Evolutionary conservation across 108 stramenopile species (phyloP).

Genomic region (Cyclotella cryptica): DNA sequence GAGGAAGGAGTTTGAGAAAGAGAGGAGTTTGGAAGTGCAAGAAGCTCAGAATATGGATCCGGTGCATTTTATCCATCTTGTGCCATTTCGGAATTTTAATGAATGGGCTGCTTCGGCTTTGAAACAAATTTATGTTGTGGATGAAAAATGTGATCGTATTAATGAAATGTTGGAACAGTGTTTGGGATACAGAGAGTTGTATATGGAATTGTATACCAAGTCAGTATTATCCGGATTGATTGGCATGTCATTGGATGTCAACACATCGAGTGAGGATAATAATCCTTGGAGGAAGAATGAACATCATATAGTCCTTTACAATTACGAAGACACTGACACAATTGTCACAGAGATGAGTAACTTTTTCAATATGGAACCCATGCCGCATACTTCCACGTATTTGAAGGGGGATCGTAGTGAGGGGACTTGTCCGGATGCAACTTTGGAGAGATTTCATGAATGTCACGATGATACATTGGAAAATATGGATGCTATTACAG

Average conservation of each 20-base stretch:
- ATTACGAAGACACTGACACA: conserved; percentile 29
- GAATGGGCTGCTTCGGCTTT: conserved; percentile 43
- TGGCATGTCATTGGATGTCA: conserved; percentile 27
- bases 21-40: neutral
- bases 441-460: conserved; percentile 32
- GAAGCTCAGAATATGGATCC: conserved; percentile 1
- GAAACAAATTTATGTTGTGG: conserved; percentile 36
- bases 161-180: conserved; percentile 32
- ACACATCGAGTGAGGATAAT: neutral
- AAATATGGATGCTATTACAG: conserved; percentile 23
- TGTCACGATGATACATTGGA: conserved; percentile 35
- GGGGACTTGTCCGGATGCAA: conserved; percentile 28
- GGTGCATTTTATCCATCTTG: conserved; percentile 33
- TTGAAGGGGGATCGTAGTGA: conserved; percentile 20
- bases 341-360: conserved; percentile 25
- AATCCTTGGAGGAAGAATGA: conserved; percentile 19
- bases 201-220: conserved; percentile 43
- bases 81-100: conserved; percentile 44
- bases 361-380: conserved; percentile 23
- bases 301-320: conserved; percentile 44
- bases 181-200: conserved; percentile 44
- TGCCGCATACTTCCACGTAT: conserved; percentile 17
- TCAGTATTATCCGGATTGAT: conserved; percentile 30
- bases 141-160: conserved; percentile 31
- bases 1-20: conserved; percentile 2